Percentiles rank a stretch among this genome's conserved stretches.
Conservation (phyloP, 495 filamentous ascomycete genomes). For the Penicillium turbatum region DNA sequence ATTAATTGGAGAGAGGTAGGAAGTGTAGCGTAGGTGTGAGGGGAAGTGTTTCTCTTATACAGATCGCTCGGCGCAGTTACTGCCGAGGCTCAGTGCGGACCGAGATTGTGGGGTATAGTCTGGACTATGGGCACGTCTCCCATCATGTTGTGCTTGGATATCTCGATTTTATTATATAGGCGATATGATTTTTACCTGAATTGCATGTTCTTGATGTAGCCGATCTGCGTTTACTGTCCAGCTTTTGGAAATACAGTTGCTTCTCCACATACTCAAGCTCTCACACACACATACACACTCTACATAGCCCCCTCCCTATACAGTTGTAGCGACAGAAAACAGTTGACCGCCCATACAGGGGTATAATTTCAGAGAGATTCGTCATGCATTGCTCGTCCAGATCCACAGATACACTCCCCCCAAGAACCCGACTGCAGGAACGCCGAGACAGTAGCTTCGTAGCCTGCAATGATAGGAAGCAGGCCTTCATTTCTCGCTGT, state of each 20-base stretch:
- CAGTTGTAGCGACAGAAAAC: constrained; percentile 4
- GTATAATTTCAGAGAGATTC: constrained; percentile 8
- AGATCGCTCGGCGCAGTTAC: constrained; percentile 12
- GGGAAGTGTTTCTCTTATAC: constrained; percentile 20
- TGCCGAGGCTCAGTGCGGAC: constrained; percentile 31
- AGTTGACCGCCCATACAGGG: constrained; percentile 5
- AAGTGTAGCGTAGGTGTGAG: background rate
- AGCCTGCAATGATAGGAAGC: constrained; percentile 33
- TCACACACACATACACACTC: background rate
- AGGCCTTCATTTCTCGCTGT: constrained; percentile 23
- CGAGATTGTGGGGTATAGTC: constrained; percentile 25
- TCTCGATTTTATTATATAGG: constrained; percentile 7
- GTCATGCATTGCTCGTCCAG: constrained; percentile 6
- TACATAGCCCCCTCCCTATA: background rate
- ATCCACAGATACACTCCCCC: constrained; percentile 32
- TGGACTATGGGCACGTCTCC: too few species aligned
- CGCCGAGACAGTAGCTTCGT: constrained; percentile 32
- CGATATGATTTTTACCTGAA: constrained; percentile 8
- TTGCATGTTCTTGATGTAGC: constrained; percentile 5
- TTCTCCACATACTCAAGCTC: too few species aligned
- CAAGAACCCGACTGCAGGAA: constrained; percentile 31
- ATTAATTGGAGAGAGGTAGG: background rate
- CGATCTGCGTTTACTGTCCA: constrained; percentile 20
- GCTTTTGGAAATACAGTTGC: constrained; percentile 6
- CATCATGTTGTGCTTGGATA: too few species aligned